These are phyloP conservation scores for Trichoderma virens DNA, from an alignment of 495 filamentous ascomycete genomes.

Conservation along the genomic window DNA sequence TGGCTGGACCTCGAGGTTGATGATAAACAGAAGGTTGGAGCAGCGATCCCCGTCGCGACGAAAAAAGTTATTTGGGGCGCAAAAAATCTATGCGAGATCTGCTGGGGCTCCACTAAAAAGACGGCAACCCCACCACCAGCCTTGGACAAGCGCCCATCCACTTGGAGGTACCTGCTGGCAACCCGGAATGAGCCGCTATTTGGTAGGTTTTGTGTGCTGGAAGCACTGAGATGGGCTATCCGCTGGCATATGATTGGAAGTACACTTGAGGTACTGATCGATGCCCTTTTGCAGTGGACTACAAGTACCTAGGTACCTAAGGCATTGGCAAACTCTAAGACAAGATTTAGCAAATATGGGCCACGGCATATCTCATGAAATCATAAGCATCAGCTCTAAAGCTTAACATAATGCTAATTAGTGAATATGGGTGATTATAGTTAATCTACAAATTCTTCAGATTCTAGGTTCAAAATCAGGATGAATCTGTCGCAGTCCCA, in stretches of 20 bases:
- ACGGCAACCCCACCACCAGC: constrained; percentile 1
- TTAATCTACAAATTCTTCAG: too few relatives aligned
- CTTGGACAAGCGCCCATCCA: background rate
- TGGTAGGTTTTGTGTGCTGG: background rate
- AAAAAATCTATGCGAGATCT: constrained; percentile 8
- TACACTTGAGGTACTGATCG: background rate
- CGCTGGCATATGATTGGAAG: background rate
- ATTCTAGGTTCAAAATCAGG: too few relatives aligned
- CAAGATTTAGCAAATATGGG: too few relatives aligned
- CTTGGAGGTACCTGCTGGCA: constrained; percentile 2
- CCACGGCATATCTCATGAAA: too few relatives aligned
- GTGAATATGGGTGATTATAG: background rate
- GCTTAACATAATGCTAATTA: background rate
- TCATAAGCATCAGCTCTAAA: too few relatives aligned
- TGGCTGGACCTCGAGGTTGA: background rate
- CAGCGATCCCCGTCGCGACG: background rate
- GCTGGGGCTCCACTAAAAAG: background rate
- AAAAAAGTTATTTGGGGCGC: constrained; percentile 1
- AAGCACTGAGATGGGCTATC: background rate
- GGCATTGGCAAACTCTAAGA: too few relatives aligned
- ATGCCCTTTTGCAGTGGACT: too few relatives aligned
- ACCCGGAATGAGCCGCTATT: background rate
- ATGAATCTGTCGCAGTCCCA: too few relatives aligned
- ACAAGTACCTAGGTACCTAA: too few relatives aligned
- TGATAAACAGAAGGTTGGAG: background rate